Conservation (phyloP, 116 monocot species). For the Trichopus zeylanicus region DNA sequence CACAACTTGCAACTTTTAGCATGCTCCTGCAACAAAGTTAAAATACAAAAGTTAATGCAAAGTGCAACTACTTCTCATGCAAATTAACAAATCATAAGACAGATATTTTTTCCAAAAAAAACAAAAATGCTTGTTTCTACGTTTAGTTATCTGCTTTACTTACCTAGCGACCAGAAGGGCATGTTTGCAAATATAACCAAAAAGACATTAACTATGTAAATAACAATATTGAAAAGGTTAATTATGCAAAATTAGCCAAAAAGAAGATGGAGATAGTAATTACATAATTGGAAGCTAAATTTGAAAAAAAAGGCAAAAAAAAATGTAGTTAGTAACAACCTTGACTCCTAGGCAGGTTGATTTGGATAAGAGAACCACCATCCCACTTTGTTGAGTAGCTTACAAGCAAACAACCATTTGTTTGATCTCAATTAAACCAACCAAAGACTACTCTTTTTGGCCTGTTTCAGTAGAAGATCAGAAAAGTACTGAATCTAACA, state of each 20-base stretch:
- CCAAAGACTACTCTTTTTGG: neutral
- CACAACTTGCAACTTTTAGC: too few species aligned
- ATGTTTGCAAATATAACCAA: too few species aligned
- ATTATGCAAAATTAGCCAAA: neutral
- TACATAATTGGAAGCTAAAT: neutral
- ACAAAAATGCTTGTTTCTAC: too few species aligned
- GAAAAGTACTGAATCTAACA: slow-evolving; percentile 1
- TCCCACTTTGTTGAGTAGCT: slow-evolving; percentile 36
- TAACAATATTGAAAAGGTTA: too few species aligned
- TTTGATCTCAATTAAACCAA: neutral
- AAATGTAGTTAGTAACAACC: slow-evolving; percentile 18
- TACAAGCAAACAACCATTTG: slow-evolving; percentile 19
- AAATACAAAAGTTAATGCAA: too few species aligned
- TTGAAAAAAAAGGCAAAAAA: neutral
- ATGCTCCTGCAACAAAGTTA: too few species aligned
- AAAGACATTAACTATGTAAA: too few species aligned
- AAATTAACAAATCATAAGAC: too few species aligned
- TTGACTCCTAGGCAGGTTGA: slow-evolving; percentile 7
- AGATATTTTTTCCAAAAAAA: too few species aligned
- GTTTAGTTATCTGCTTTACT: too few species aligned
- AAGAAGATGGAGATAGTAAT: neutral
- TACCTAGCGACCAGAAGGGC: too few species aligned
- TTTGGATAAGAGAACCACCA: slow-evolving; percentile 16
- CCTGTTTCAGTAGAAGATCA: neutral
- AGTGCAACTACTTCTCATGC: too few species aligned